These are phyloP conservation scores for Malus hybrid DNA, from an alignment of 331 rosid species.

Conservation along the genomic window DNA sequence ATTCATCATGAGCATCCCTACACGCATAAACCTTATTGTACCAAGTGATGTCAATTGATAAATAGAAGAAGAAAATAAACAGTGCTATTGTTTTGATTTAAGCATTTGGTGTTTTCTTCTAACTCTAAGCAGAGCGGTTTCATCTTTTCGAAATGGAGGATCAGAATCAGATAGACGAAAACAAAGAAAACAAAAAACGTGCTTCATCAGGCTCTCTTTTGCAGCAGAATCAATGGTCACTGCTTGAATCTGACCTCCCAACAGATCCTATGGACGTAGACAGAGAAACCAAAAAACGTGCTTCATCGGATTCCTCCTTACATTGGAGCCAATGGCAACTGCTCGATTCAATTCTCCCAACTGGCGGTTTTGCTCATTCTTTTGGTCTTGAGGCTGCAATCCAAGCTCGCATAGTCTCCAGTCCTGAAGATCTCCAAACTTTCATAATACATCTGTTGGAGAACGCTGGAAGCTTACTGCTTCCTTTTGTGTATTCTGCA, in stretches of 20 bases:
- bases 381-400: slow-evolving; percentile 87
- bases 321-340: slow-evolving; percentile 93
- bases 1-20: neutral
- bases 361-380: slow-evolving; percentile 97
- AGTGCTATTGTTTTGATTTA: neutral
- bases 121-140: neutral
- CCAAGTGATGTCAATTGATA: neutral
- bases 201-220: slow-evolving; percentile 24
- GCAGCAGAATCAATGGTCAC: slow-evolving; percentile 78
- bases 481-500: slow-evolving; percentile 73
- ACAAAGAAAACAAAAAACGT: slow-evolving; percentile 9
- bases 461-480: slow-evolving; percentile 80
- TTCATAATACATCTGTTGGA: slow-evolving; percentile 60
- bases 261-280: slow-evolving; percentile 82
- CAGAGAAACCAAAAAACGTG: neutral
- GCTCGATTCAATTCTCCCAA: slow-evolving; percentile 81
- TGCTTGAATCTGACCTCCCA: slow-evolving; percentile 74
- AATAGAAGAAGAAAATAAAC: neutral
- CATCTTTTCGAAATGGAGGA: neutral
- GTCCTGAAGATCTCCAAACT: slow-evolving; percentile 53
- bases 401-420: slow-evolving; percentile 53
- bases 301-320: slow-evolving; percentile 24
- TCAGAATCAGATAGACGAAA: slow-evolving; percentile 26
- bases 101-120: neutral
- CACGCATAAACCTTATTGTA: neutral